Base-by-base conservation (phyloP, 306 rosid species). In the Trifolium repens region DNA sequence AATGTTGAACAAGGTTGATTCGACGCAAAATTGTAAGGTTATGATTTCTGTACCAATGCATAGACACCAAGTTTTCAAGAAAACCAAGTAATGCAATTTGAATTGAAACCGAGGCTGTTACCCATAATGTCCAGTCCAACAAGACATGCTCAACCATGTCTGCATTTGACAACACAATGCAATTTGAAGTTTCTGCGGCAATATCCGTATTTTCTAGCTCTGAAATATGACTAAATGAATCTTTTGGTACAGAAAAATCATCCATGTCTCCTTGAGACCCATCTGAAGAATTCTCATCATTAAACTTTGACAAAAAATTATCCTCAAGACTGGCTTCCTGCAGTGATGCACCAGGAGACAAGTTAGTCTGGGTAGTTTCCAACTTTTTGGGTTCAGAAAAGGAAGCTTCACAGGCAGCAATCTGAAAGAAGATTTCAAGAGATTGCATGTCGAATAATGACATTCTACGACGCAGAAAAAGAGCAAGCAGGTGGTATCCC, bases 121-220 rank as follows among this genome's bases (percentile, higher is more conserved):
- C 99, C 99, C 98, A 96, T 82, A 96, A 78, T 79, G 99, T 96
- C 99, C 99, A 96, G 83, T 96, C 99, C 90, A 96, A 80, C 72
- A 96, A 84, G 80, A 96, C 99, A 81, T 96, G 99, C 77, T 96
- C 99, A 69, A 96, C 99, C 99, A 96, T 96, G 82, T 96, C 99
- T 62, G 97, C 92, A 86, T 96, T 96, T 81, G 99, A 92, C 88
- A 96, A 84, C 69, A 96, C 99, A 69, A 96, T 86, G 84, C 99
- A 96, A 84, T 96, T 96, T 70, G 99, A 96, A 81, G 98, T 92
- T 85, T 96, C 97, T 81, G 88, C 88, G 1, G 81, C 81, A 58
- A 86, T 84, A 78, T 92, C 98, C 75, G 88, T 79, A 87, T 82
- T 85, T 85, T 96, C 99, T 78, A 96, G 88, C 92, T 90, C 99